Evolutionary conservation across 352 stramenopile species (phyloP).

Genomic region (Pythium angustatum): DNA sequence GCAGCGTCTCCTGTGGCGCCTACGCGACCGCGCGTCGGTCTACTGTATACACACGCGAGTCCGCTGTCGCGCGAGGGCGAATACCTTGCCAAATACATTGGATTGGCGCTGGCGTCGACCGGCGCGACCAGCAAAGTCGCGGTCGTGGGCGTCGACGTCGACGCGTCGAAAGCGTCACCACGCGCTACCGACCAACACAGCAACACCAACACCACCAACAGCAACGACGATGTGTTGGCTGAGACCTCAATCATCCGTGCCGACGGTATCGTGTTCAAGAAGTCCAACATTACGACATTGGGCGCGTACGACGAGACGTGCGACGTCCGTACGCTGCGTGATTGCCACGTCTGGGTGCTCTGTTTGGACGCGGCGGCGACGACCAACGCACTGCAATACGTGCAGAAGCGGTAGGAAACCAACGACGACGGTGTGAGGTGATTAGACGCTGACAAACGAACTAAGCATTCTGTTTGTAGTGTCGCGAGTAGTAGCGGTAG

Average conservation of each 20-base stretch:
- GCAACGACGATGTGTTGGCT: too few relatives aligned
- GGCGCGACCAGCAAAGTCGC: constrained; percentile 46
- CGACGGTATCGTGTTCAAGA: constrained; percentile 49
- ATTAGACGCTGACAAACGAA: too few relatives aligned
- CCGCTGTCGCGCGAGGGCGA: constrained; percentile 51
- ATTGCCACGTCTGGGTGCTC: constrained; percentile 67
- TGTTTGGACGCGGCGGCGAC: constrained; percentile 53
- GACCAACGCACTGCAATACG: constrained; percentile 36
- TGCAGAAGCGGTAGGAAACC: constrained; percentile 53
- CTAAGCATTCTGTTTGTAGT: too few relatives aligned
- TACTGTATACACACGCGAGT: constrained; percentile 61
- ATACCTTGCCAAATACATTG: constrained; percentile 63
- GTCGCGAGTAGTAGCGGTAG: background rate
- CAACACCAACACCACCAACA: background rate
- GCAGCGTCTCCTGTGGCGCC: background rate
- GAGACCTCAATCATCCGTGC: constrained; percentile 37
- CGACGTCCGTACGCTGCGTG: constrained; percentile 37
- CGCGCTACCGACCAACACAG: background rate
- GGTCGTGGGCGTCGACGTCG: constrained; percentile 39
- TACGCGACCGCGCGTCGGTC: constrained; percentile 40
- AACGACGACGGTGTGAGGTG: too few relatives aligned
- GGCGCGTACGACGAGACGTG: constrained; percentile 44
- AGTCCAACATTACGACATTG: constrained; percentile 19
- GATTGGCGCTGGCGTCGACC: constrained; percentile 51
- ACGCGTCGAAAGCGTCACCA: background rate